Evolutionary conservation across 1,139 yeast genomes (phyloP), one percentile per base, ranked within the genome.

Genomic region (Diutina scorzettiae): DNA sequence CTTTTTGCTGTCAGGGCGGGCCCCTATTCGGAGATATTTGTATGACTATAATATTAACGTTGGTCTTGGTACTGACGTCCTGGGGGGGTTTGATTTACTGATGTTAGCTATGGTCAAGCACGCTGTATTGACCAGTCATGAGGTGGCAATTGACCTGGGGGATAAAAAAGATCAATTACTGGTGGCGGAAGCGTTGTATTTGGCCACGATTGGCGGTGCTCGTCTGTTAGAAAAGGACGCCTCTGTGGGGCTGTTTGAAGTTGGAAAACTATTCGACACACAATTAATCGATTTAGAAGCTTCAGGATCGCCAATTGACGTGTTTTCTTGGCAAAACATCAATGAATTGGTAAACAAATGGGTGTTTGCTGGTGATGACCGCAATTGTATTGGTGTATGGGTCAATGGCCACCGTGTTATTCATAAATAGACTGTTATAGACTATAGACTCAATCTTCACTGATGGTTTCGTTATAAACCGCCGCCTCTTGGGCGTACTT

Each of bases 341-440:
- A 32, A 32, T n/a, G 75, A 81, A 56, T 55, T 84, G 43, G 59
- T 89, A 5, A 85, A 85, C 43, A 87, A 86, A 57, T 91, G 98
- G 98, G 65, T 89, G n/a, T 91, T 86, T 56, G 75, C 78, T 46
- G 98, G 97, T 28, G 98, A 91, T 59, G 96, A 91, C 58, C 71
- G 98, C 54, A 91, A 91, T 57, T 79, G 93, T 37, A 55, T 63
- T 12, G 68, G 66, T 44, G 96, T 91, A 12, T 91, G 86, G 85
- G 89, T 89, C 30, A 76, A 78, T 52, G 98, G 98, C 4, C 63
- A 73, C 47, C 52, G 62, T 40, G 81, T 80, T 12, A 62, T 73
- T 7, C 64, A 69, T 46, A 76, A 74, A 24, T 40, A 40, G 25
- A 29, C 14, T 14, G 19, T n/a, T n/a, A n/a, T n/a, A n/a, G n/a